Base-by-base conservation (phyloP, 2,329 filamentous ascomycete genomes). In the Penicillium sp. region DNA sequence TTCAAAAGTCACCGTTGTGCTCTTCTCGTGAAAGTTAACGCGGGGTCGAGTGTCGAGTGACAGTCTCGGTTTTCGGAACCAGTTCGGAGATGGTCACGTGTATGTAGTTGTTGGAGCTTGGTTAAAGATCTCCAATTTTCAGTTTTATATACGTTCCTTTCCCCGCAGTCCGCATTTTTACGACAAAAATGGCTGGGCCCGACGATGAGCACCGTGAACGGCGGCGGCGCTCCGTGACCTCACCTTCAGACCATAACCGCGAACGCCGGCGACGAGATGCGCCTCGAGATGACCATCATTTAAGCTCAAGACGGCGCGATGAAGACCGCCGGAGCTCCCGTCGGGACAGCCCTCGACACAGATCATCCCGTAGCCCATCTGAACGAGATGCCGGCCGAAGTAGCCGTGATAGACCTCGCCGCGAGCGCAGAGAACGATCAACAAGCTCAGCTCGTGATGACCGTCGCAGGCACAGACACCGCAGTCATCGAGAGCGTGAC, bases 401-500 rank as follows among this genome's bases (percentile, higher is more conserved):
- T 48, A 61, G 71, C 29, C 52, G 58, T 23, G 59, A 62, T 14
- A 57, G 59, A 23, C 60, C 57, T 19, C 60, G 59, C 11, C 62
- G 62, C 18, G 62, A 65, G 23, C 65, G 63, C 40, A 59, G 60
- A 36, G 66, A 68, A 16, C 62, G 59, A 40, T 64, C 59, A 19
- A 59, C 61, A 27, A 63, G 56, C 46, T 53, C 57, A 23, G 43
- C 47, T 18, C 62, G 66, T n/a, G 63, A 68, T 29, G 62, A 67
- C 47, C 65, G 60, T 26, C 64, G 61, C 53, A 62, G 64, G 55
- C 67, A 61, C 47, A 64, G 63, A 51, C 61, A 67, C 43, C 61
- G 56, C 50, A 71, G 66, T 14, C 63, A 64, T 36, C 62, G 65
- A 27, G 59, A 66, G 47, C 61, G 65, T 41, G 67, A 67, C 41